Evolutionary conservation across 2,329 filamentous ascomycete species (phyloP).

Genomic region (Phyllosticta paracitricarpa): DNA sequence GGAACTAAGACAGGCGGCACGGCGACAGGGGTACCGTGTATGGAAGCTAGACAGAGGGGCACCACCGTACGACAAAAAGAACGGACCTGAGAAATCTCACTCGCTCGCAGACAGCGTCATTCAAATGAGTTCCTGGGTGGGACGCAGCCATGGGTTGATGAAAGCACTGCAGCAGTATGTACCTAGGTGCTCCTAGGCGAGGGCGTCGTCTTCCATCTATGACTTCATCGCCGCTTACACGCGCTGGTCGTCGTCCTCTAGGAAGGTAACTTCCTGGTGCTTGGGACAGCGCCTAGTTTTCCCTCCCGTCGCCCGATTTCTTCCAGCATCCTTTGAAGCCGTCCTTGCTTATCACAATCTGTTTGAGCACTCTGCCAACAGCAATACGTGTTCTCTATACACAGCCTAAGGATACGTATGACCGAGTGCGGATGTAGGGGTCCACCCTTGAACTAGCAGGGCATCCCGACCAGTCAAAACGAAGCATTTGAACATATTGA

Average conservation of each 20-base stretch:
- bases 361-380: too few species aligned
- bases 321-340: too few species aligned
- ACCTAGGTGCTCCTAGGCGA: too few species aligned
- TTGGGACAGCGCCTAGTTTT: not conserved
- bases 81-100: not conserved
- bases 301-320: not conserved
- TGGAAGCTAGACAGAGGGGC: not conserved
- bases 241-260: not conserved
- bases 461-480: too few species aligned
- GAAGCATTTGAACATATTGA: too few species aligned
- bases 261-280: not conserved
- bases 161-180: not conserved
- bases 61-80: not conserved
- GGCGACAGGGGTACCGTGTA: not conserved
- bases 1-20: not conserved
- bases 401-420: too few species aligned
- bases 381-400: too few species aligned
- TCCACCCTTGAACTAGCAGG: too few species aligned
- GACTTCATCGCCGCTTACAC: not conserved
- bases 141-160: not conserved
- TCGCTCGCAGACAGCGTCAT: not conserved
- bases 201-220: not conserved
- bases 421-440: too few species aligned
- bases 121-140: not conserved
- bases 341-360: too few species aligned